Evolutionary conservation across 495 filamentous ascomycete genomes (phyloP).

Genomic region (Letharia columbiana): DNA sequence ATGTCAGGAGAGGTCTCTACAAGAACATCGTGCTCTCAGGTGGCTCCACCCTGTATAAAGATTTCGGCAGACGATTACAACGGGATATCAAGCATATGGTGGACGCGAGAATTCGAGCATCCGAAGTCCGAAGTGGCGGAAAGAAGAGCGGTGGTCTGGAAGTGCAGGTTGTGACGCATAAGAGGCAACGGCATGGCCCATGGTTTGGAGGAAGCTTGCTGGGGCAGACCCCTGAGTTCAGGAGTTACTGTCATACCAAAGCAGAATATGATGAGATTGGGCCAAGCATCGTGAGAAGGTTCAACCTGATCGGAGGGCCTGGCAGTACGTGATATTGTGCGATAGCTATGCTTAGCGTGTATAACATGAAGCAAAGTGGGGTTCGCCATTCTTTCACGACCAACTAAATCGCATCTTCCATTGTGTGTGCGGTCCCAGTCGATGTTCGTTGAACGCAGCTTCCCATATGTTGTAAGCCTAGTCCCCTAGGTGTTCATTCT

Average conservation of each 20-base stretch:
- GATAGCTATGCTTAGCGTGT: conserved; percentile 3
- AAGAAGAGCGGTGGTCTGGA: conserved; percentile 76
- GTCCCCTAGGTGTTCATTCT: not conserved
- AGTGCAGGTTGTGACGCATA: conserved; percentile 93
- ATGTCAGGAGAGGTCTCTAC: conserved; percentile 92
- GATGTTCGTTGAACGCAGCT: not conserved
- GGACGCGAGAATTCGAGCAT: conserved; percentile 81
- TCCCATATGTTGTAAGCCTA: not conserved
- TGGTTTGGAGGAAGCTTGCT: conserved; percentile 97
- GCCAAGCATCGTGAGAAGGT: conserved; percentile 89
- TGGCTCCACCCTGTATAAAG: conserved; percentile 93
- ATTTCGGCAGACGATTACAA: conserved; percentile 91
- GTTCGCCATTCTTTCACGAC: not conserved
- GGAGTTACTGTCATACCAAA: conserved; percentile 98
- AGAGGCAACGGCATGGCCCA: conserved; percentile 89
- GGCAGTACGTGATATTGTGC: conserved; percentile 46
- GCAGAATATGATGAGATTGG: conserved; percentile 92
- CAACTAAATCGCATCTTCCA: not conserved
- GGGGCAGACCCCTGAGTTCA: conserved; percentile 97
- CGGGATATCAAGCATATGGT: conserved; percentile 93
- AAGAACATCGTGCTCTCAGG: conserved; percentile 99
- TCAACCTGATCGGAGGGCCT: conserved; percentile 69
- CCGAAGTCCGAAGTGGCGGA: conserved; percentile 82
- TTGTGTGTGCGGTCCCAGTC: not conserved
- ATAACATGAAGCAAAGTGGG: not conserved